Percentiles rank a stretch among this genome's conserved stretches.
Evolutionary conservation across 208 protist genomes (phyloP).

Genomic region (Trichomonas vaginalis): DNA sequence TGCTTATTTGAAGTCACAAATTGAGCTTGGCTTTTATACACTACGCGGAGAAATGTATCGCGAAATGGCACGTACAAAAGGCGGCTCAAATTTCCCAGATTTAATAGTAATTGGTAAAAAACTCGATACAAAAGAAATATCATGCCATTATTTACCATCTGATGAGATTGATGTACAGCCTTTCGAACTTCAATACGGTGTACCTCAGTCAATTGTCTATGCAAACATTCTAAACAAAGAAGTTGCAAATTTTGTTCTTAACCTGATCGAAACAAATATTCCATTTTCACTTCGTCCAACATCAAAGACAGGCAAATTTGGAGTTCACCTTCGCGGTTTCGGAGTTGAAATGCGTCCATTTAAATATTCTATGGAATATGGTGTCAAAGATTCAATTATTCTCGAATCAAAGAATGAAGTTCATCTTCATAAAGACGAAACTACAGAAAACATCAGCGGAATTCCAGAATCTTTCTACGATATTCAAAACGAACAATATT

Average conservation of each 20-base stretch:
- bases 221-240: neutral
- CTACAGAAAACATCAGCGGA: neutral
- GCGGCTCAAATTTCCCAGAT: neutral
- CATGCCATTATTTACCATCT: neutral
- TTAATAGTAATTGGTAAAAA: neutral
- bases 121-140: neutral
- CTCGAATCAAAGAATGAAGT: neutral
- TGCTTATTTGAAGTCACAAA: neutral
- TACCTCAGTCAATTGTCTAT: neutral
- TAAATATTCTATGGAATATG: slow-evolving; percentile 11
- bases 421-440: neutral
- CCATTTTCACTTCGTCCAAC: neutral
- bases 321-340: neutral
- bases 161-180: neutral
- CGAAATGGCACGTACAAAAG: neutral
- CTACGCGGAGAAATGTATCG: neutral
- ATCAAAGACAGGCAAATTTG: neutral
- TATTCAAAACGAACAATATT: neutral
- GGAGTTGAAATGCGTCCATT: slow-evolving; percentile 12
- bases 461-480: neutral
- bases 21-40: neutral
- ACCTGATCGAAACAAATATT: neutral
- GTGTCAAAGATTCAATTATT: slow-evolving; percentile 3
- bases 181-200: neutral
- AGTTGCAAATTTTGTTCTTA: neutral